A percentile compares a stretch with the other conserved stretches of the same genome.
These are phyloP conservation scores for Rhizopogon rudus DNA, from an alignment of 768 basidiomycete species.

Conservation along the genomic window DNA sequence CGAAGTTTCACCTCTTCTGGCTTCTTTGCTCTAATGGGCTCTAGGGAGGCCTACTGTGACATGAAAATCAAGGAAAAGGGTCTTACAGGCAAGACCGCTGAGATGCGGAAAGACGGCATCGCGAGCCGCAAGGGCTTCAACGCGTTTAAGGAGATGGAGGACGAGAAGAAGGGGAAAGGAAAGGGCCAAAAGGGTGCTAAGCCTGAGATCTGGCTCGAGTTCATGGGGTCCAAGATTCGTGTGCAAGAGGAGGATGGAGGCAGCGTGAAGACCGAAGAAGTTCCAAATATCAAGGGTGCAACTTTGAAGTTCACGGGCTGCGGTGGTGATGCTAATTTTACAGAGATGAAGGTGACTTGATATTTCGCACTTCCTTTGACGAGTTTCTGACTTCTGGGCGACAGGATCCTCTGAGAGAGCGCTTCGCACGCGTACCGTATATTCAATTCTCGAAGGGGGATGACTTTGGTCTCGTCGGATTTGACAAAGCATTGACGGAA, in stretches of 20 bases:
- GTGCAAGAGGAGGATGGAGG: constrained; percentile 53
- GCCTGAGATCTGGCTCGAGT: constrained; percentile 67
- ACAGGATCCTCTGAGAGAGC: constrained; percentile 42
- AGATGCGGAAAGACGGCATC: constrained; percentile 51
- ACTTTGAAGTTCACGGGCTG: constrained; percentile 46
- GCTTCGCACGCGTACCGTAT: constrained; percentile 42
- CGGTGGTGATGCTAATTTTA: constrained; percentile 56
- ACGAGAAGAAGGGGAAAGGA: constrained; percentile 28
- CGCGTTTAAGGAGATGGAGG: constrained; percentile 68
- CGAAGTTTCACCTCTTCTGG: constrained; percentile 14
- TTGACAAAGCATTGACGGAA: constrained; percentile 62
- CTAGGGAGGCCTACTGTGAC: constrained; percentile 80
- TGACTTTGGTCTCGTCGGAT: constrained; percentile 43
- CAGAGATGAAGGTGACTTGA: constrained; percentile 46
- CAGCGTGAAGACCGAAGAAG: constrained; percentile 37
- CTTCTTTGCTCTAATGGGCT: background rate
- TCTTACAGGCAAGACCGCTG: constrained; percentile 67
- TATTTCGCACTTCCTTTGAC: background rate
- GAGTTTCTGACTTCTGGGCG: background rate
- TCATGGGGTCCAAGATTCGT: constrained; percentile 65
- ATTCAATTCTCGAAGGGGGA: constrained; percentile 44
- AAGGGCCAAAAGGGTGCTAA: constrained; percentile 29
- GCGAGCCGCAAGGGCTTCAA: constrained; percentile 60
- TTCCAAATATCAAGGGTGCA: constrained; percentile 39
- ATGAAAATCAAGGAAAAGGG: constrained; percentile 98